phyloP scores from a whole-genome alignment of 2,329 filamentous ascomycete species.

The Onygenales sp. region DNA sequence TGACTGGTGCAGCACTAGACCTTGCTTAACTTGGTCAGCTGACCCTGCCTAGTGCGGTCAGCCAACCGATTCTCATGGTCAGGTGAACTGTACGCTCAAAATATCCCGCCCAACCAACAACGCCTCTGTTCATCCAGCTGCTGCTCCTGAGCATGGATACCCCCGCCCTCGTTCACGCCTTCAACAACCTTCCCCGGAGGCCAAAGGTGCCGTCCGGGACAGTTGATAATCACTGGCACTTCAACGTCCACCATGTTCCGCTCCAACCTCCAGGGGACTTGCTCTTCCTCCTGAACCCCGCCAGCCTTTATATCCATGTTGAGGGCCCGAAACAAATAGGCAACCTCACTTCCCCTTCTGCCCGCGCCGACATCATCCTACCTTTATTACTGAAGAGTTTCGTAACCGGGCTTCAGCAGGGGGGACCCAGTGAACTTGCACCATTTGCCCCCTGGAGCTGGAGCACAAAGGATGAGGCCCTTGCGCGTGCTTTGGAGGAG shows the following conservation, averaged over 20 bases:
- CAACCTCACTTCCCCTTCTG: background rate
- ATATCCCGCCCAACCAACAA: background rate
- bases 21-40: no score
- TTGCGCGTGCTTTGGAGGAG: background rate
- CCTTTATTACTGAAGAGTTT: background rate
- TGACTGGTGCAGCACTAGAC: no score
- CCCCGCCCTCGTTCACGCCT: constrained; percentile 3
- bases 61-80: no score
- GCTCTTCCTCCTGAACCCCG: constrained; percentile 8
- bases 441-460: background rate
- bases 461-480: background rate
- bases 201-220: constrained; percentile 4
- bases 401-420: background rate
- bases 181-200: constrained; percentile 10
- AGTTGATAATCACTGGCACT: constrained; percentile 10
- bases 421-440: background rate
- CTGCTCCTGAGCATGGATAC: background rate
- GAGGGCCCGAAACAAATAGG: background rate
- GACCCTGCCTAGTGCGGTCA: no score
- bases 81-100: no score
- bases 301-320: constrained; percentile 3
- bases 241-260: constrained; percentile 11
- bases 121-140: background rate
- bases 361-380: background rate
- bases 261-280: constrained; percentile 8